Evolutionary conservation across 345 rosid species (phyloP).

Genomic region (Corchorus capsularis): DNA sequence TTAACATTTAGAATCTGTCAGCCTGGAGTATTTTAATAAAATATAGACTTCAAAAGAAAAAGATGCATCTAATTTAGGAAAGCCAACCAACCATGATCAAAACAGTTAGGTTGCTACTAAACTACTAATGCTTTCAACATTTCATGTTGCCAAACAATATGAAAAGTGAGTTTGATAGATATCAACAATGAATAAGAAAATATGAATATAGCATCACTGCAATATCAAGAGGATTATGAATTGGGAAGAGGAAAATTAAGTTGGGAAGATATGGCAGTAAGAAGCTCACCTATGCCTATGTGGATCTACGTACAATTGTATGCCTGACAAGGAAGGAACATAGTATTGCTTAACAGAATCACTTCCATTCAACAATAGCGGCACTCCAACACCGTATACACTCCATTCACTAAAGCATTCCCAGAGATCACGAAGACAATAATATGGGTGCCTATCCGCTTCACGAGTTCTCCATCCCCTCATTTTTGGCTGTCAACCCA

Average conservation of each 20-base stretch:
- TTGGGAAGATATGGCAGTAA: slow-evolving; percentile 15
- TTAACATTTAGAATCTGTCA: not conserved
- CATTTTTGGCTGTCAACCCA: slow-evolving; percentile 32
- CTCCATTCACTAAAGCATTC: slow-evolving; percentile 68
- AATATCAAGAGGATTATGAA: not conserved
- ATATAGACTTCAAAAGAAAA: not conserved
- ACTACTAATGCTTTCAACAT: not conserved
- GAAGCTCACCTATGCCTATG: slow-evolving; percentile 44
- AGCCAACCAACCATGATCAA: not conserved
- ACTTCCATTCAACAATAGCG: slow-evolving; percentile 43
- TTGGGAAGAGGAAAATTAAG: not conserved
- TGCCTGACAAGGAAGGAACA: slow-evolving; percentile 70
- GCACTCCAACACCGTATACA: slow-evolving; percentile 65
- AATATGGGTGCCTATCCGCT: slow-evolving; percentile 33
- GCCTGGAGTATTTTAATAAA: not conserved
- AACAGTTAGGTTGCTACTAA: not conserved
- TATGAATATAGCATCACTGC: not conserved
- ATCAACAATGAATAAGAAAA: not conserved
- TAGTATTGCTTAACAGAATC: slow-evolving; percentile 60
- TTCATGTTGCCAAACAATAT: not conserved
- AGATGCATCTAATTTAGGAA: not conserved
- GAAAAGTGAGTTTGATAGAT: not conserved
- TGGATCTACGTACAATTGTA: slow-evolving; percentile 55
- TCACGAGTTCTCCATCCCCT: slow-evolving; percentile 34
- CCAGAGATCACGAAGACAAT: slow-evolving; percentile 55